Evolutionary conservation across 2,329 filamentous ascomycete species (phyloP), one percentile per base, ranked within the genome.

Genomic region (Neodidymelliopsis sp.): DNA sequence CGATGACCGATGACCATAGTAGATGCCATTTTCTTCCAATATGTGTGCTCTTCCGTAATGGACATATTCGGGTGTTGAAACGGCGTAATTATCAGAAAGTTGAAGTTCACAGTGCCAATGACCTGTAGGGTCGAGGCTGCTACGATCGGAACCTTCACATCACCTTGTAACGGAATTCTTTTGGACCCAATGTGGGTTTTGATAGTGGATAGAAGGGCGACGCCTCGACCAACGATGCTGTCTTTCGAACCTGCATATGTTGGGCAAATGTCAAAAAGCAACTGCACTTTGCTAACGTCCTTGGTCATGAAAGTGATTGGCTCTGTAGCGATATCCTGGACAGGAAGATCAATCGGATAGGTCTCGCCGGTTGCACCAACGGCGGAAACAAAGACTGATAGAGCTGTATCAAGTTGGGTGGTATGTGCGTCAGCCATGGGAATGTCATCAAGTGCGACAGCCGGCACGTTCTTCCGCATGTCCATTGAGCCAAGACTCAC

Each of bases 401-500:
- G 77, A 2, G 93, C 92, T 2, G 94, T 97, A 61, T 99, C 94
- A 10, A 97, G 84, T 72, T 97, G 90, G 0, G 94, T 97, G 4
- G 88, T 87, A 70, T 97, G 93, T 0, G 92, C 94, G 69, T 94
- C 88, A 0, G 86, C 84, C 41, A 97, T 81, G 0, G 93, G 91
- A 41, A 97, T 94, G 19, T 86, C 87, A 60, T 97, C 94, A 16
- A 99, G 81, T 57, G 85, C 90, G 34, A 99, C 92, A 0, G 93
- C 86, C 34, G 90, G 84, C 4, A 87, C 77, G 24, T 84, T 82
- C 74, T 94, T 96, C 44, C 91, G 85, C 76, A 90, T 89, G 68
- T 99, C 94, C 90, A 97, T 96, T 0, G 90, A 93, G 0, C 94
- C 94, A 7, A 99, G 78, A 65, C 91, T 97, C 62, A 99, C 92